A percentile compares a stretch with the other conserved stretches of the same genome.
Conservation (phyloP, 2,329 filamentous ascomycete species). For the Fusarium sp. region DNA sequence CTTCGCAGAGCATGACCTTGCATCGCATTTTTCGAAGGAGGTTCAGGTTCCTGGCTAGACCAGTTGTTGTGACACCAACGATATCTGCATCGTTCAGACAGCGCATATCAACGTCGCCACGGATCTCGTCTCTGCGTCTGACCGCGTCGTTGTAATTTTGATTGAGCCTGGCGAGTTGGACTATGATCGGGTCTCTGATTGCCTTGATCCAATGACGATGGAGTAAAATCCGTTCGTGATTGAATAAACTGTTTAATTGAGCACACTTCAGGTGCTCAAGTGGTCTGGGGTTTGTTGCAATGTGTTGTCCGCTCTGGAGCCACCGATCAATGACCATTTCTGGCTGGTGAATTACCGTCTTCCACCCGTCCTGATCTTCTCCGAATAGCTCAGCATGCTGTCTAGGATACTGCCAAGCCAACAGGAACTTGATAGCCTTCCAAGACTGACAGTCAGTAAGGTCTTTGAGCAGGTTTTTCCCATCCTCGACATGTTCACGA, state of each 20-base stretch:
- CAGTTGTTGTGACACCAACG: neutral
- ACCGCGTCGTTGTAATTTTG: neutral
- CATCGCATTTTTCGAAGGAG: slow-evolving; percentile 60
- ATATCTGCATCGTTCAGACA: neutral
- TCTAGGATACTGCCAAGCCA: neutral
- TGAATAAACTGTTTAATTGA: neutral
- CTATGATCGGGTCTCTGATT: neutral
- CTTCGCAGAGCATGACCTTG: slow-evolving; percentile 73
- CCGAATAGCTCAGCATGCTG: neutral
- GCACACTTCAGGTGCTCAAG: neutral
- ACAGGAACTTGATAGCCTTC: neutral
- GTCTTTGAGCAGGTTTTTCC: neutral
- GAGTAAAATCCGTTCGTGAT: neutral
- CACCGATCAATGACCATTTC: neutral
- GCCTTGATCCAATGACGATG: neutral
- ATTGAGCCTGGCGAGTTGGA: neutral
- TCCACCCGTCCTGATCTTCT: neutral
- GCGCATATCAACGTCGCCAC: neutral
- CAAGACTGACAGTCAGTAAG: neutral
- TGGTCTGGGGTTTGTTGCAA: neutral
- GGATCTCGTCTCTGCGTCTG: neutral
- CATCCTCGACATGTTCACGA: neutral
- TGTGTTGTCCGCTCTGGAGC: neutral
- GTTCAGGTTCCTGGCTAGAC: slow-evolving; percentile 58
- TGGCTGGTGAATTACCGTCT: neutral